A percentile compares a stretch with the other conserved stretches of the same genome.
Conservation (phyloP, 306 rosid genomes). For the Cucumis melo region DNA sequence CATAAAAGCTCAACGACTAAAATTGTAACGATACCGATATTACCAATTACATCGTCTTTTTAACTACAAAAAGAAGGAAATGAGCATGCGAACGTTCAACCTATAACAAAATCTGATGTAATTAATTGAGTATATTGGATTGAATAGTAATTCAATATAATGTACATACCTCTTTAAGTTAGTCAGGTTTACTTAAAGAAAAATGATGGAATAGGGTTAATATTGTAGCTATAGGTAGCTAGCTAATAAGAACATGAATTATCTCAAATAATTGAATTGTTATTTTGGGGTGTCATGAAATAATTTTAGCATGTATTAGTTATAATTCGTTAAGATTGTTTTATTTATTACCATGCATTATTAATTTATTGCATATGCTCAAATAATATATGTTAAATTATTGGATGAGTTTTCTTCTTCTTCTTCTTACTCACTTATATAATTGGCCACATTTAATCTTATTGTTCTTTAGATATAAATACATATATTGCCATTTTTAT, state of each 20-base stretch:
- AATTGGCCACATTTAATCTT: neutral
- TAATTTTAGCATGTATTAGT: neutral
- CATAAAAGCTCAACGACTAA: too few relatives aligned
- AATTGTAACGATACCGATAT: too few relatives aligned
- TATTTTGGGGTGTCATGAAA: neutral
- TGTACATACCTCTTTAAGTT: neutral
- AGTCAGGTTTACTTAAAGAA: neutral
- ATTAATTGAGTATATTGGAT: neutral
- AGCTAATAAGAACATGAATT: neutral
- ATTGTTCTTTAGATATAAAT: too few relatives aligned
- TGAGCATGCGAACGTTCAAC: neutral
- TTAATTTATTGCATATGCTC: neutral
- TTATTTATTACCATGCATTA: neutral
- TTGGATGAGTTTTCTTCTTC: neutral
- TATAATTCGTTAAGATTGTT: neutral
- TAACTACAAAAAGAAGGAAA: neutral
- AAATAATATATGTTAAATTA: neutral
- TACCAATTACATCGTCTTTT: too few relatives aligned
- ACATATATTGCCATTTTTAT: too few relatives aligned
- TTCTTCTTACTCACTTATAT: neutral
- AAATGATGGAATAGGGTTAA: neutral
- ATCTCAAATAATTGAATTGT: neutral
- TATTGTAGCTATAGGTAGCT: neutral
- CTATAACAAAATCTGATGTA: neutral
- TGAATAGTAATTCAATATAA: neutral